Evolutionary conservation across 805 yeast species (phyloP).

Genomic region (Candida endomychidarum): DNA sequence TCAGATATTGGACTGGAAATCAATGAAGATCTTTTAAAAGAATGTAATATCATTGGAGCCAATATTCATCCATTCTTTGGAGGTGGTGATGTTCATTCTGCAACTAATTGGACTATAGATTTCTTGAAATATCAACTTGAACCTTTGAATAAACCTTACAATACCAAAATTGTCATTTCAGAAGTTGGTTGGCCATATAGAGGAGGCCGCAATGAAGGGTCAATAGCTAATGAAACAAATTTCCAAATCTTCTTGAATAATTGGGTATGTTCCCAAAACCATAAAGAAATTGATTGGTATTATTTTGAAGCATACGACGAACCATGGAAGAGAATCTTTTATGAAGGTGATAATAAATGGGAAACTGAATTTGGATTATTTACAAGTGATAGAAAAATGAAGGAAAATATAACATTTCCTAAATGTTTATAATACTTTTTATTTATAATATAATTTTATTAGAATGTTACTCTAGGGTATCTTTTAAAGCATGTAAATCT

Average conservation of each 20-base stretch:
- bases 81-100: slow-evolving; percentile 48
- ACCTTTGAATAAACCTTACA: slow-evolving; percentile 30
- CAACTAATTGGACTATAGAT: slow-evolving; percentile 54
- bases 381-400: slow-evolving; percentile 46
- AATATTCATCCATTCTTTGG: slow-evolving; percentile 70
- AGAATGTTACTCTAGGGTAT: neutral
- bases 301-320: slow-evolving; percentile 73
- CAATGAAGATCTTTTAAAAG: slow-evolving; percentile 35
- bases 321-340: slow-evolving; percentile 62
- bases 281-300: slow-evolving; percentile 46
- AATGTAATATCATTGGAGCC: slow-evolving; percentile 59
- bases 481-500: slow-evolving; percentile 22
- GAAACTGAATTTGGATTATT: slow-evolving; percentile 75
- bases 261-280: slow-evolving; percentile 51
- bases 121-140: slow-evolving; percentile 44
- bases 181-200: slow-evolving; percentile 75
- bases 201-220: slow-evolving; percentile 50
- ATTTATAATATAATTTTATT: neutral
- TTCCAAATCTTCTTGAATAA: slow-evolving; percentile 48
- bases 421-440: slow-evolving; percentile 18
- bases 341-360: slow-evolving; percentile 52
- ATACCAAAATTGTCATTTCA: slow-evolving; percentile 44
- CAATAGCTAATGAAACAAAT: slow-evolving; percentile 48
- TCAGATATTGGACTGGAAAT: slow-evolving; percentile 56
- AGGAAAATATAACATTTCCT: slow-evolving; percentile 43